Evolutionary conservation across 306 rosid species (phyloP).

Genomic region (Senna tora): DNA sequence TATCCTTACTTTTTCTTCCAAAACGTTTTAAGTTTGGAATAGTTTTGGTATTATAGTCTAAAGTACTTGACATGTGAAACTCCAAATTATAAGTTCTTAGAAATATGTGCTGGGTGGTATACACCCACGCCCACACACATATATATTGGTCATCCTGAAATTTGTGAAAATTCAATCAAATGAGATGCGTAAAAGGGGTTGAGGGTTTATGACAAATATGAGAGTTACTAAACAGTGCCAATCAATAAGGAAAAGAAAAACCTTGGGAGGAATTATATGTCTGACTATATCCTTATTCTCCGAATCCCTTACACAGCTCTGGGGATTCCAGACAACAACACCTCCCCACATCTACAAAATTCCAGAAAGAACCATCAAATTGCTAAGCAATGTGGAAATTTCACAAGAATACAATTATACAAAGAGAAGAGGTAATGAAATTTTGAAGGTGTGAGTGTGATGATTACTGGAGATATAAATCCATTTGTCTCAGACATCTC

Average conservation of each 20-base stretch:
- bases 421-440: constrained; percentile 11
- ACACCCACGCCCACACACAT: too few relatives aligned
- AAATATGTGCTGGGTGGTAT: neutral
- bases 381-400: constrained; percentile 28
- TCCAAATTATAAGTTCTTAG: neutral
- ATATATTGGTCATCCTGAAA: neutral
- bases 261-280: constrained; percentile 65
- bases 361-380: constrained; percentile 34
- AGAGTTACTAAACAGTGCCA: constrained; percentile 22
- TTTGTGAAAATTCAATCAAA: neutral
- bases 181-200: neutral
- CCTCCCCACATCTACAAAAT: constrained; percentile 97
- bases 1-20: neutral
- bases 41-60: neutral
- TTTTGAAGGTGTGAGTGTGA: constrained; percentile 33
- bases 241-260: constrained; percentile 43
- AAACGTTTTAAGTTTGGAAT: neutral
- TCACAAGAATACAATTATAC: constrained; percentile 8
- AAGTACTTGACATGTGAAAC: neutral
- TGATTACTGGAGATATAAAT: constrained; percentile 88
- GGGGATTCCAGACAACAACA: constrained; percentile 84
- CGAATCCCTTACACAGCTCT: constrained; percentile 55
- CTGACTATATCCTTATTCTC: constrained; percentile 57
- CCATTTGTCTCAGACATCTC: constrained; percentile 84
- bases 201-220: neutral